Evolutionary conservation across 129 eudicot genomes (phyloP).

Genomic region (Heracleum sosnowskyi): DNA sequence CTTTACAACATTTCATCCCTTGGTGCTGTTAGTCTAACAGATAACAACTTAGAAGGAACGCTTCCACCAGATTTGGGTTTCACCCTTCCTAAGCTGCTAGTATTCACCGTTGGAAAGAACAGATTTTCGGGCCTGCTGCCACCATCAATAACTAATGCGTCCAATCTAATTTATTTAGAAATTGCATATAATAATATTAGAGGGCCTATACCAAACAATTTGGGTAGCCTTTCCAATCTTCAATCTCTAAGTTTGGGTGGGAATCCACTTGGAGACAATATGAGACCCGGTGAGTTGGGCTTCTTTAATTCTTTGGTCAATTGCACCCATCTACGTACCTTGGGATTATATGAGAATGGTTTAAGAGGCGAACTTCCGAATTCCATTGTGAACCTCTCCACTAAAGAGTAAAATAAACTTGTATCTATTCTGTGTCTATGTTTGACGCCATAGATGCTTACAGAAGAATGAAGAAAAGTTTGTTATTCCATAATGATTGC

Average conservation of each 20-base stretch:
- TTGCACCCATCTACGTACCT: background rate
- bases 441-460: too few species aligned
- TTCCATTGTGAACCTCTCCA: constrained; percentile 4
- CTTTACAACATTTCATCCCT: constrained; percentile 13
- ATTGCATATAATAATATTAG: background rate
- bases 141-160: constrained; percentile 2
- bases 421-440: too few species aligned
- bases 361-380: background rate
- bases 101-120: background rate
- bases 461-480: too few species aligned
- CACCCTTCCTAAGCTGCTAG: constrained; percentile 3
- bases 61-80: constrained; percentile 12
- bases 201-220: background rate
- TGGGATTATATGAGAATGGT: background rate
- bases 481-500: too few species aligned
- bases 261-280: constrained; percentile 1
- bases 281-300: background rate
- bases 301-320: background rate
- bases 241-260: background rate
- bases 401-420: too few species aligned
- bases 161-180: background rate
- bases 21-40: background rate
- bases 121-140: constrained; percentile 9
- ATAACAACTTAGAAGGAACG: background rate
- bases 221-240: background rate